phyloP scores from a whole-genome alignment of 768 basidiomycete genomes.

The Clathrus columnatus region DNA sequence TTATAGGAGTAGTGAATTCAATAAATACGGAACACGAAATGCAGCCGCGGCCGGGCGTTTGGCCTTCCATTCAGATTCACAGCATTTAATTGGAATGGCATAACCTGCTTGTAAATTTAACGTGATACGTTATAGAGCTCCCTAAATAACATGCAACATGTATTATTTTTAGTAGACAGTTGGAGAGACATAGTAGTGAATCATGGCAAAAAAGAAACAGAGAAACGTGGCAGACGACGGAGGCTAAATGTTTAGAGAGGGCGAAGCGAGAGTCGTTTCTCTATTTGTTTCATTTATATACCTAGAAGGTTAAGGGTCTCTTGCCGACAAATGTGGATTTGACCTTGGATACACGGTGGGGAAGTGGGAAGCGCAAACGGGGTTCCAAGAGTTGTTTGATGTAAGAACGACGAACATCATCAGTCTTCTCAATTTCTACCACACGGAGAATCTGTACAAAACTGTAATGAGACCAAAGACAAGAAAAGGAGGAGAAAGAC shows the following conservation, averaged over 20 bases:
- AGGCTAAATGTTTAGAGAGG: no score
- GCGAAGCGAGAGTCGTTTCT: no score
- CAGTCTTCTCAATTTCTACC: slow-evolving; percentile 87
- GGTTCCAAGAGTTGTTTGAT: slow-evolving; percentile 93
- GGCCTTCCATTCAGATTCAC: no score
- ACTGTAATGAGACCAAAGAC: neutral
- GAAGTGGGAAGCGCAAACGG: slow-evolving; percentile 85
- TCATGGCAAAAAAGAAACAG: no score
- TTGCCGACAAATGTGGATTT: slow-evolving; percentile 74
- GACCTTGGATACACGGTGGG: slow-evolving; percentile 74
- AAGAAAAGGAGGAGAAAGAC: slow-evolving; percentile 22
- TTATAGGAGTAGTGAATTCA: neutral
- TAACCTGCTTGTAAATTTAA: neutral
- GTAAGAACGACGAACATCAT: slow-evolving; percentile 91
- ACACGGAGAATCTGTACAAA: slow-evolving; percentile 88
- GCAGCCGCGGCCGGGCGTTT: no score
- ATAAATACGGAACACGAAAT: neutral
- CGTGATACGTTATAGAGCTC: neutral
- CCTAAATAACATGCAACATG: neutral
- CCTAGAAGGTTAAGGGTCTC: slow-evolving; percentile 65
- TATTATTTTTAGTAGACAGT: neutral
- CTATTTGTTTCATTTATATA: neutral
- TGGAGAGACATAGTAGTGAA: neutral
- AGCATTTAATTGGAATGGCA: neutral
- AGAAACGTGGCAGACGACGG: no score